phyloP scores from a whole-genome alignment of 2,329 filamentous ascomycete genomes.

The Diaporthe citrichinensis region DNA sequence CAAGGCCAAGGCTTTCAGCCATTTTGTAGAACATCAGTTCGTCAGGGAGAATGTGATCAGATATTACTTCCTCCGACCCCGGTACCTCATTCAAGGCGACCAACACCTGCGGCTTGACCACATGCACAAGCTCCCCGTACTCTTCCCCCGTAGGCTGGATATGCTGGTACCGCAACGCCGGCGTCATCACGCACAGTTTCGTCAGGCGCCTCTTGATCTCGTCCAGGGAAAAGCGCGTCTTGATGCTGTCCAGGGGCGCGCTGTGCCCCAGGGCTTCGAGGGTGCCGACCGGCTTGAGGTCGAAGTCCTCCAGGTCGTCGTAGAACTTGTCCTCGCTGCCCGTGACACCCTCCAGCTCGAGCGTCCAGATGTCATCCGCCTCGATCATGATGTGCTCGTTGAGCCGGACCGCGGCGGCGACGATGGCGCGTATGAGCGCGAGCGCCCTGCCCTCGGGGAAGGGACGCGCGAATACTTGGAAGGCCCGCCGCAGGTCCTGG shows the following conservation, averaged over 20 bases:
- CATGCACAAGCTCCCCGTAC: background rate
- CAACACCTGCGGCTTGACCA: background rate
- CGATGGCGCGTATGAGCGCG: background rate
- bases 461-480: background rate
- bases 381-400: conserved; percentile 14
- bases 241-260: background rate
- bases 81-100: background rate
- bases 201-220: background rate
- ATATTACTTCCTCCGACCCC: too few species aligned
- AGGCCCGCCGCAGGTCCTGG: background rate
- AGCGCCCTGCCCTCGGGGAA: rapidly evolving
- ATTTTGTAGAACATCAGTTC: background rate
- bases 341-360: background rate
- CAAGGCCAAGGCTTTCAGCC: background rate
- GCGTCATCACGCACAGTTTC: background rate
- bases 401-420: background rate
- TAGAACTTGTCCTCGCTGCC: background rate
- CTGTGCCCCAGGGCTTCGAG: background rate
- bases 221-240: background rate
- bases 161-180: background rate
- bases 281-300: background rate
- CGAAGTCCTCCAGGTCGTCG: background rate
- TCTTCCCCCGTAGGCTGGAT: background rate
- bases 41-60: too few species aligned
- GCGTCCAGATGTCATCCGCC: background rate